Evolutionary conservation across 257 asterid genomes (phyloP).

Genomic region (Nicotiana attenuata): DNA sequence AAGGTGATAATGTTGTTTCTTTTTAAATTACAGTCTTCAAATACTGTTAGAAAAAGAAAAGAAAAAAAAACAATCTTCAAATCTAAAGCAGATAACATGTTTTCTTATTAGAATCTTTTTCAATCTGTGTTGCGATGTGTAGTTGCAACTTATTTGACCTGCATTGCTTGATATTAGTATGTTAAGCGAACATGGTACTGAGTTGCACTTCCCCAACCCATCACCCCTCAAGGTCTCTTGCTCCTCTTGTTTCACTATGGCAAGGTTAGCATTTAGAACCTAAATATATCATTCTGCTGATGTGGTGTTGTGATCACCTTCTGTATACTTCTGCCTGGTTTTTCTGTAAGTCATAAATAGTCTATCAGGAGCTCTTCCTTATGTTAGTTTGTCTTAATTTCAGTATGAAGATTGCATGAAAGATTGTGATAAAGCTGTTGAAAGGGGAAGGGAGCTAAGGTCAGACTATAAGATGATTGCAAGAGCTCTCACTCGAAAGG

Average conservation of each 20-base stretch:
- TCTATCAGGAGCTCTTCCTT: not conserved
- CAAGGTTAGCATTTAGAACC: not conserved
- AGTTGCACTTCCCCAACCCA: not conserved
- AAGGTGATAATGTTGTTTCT: not conserved
- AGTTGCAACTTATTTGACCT: too few relatives aligned
- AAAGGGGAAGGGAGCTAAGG: slow-evolving; percentile 84
- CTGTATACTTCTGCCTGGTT: not conserved
- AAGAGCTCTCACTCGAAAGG: slow-evolving; percentile 87
- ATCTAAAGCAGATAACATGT: too few relatives aligned
- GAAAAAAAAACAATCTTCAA: too few relatives aligned
- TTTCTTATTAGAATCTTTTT: too few relatives aligned
- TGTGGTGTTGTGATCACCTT: not conserved
- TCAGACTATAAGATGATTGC: slow-evolving; percentile 84
- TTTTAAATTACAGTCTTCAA: not conserved
- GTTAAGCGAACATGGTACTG: too few relatives aligned
- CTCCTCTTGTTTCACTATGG: too few relatives aligned
- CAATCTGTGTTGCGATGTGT: too few relatives aligned
- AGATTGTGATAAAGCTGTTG: slow-evolving; percentile 91
- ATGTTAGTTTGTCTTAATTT: not conserved
- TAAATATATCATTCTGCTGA: not conserved
- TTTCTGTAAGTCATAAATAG: not conserved
- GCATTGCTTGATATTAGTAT: too few relatives aligned
- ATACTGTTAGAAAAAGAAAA: too few relatives aligned
- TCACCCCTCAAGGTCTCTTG: not conserved
- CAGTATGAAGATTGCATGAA: slow-evolving; percentile 78